These are phyloP conservation scores for Chlamydomonas sp. DNA, from an alignment of 139 green algal genomes.

Conservation along the genomic window DNA sequence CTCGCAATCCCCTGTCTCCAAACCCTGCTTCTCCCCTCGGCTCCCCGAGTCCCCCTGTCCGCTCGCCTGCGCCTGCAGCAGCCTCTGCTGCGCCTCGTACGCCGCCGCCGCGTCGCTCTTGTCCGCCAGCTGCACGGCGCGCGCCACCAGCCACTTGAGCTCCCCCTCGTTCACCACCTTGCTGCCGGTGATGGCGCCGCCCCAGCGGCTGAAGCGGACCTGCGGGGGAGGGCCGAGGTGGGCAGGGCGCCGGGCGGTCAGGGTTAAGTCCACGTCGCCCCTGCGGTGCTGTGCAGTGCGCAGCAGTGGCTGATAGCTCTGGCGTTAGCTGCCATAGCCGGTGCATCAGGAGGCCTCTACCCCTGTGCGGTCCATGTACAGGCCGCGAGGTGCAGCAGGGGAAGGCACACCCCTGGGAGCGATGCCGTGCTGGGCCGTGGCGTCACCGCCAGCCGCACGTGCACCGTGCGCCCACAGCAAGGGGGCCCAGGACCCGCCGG, in stretches of 20 bases:
- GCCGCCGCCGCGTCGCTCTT: constrained; percentile 20
- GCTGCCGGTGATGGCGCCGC: constrained; percentile 43
- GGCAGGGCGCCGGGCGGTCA: too few relatives aligned
- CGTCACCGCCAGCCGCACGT: not conserved
- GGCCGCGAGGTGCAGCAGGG: too few relatives aligned
- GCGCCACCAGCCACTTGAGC: constrained; percentile 47
- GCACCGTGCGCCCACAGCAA: not conserved
- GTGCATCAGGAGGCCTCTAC: too few relatives aligned
- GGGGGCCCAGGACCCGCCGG: not conserved
- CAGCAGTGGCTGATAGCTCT: too few relatives aligned
- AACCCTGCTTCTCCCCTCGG: not conserved
- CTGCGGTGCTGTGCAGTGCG: too few relatives aligned
- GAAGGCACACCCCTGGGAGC: too few relatives aligned
- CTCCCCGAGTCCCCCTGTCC: not conserved
- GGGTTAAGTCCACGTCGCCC: too few relatives aligned
- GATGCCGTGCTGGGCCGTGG: not conserved
- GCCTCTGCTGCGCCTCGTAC: constrained; percentile 20
- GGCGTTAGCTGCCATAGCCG: too few relatives aligned
- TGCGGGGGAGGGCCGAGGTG: not conserved
- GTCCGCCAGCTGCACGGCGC: constrained; percentile 42
- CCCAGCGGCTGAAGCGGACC: constrained; percentile 38
- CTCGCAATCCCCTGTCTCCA: not conserved
- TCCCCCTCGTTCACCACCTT: constrained; percentile 48
- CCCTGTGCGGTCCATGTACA: too few relatives aligned
- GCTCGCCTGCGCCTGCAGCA: constrained; percentile 36